These are phyloP conservation scores for Erodium moschatum DNA, from an alignment of 441 rosid species.

Conservation along the genomic window DNA sequence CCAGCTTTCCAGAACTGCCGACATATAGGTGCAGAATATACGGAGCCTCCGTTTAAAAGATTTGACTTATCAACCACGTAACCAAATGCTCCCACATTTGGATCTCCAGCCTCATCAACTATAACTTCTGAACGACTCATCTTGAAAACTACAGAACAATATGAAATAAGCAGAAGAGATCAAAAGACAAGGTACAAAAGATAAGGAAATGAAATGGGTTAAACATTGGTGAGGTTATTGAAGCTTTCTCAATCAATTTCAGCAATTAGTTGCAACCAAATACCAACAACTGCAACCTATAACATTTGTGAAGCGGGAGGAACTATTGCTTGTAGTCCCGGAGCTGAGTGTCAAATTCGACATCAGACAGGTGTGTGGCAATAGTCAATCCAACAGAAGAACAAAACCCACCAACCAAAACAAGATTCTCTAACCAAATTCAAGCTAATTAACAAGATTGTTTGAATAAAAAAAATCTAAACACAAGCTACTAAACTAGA, in stretches of 20 bases:
- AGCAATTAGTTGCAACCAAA: too few species aligned
- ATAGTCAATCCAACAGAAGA: too few species aligned
- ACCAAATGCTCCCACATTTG: slow-evolving; percentile 5
- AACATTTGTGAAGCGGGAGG: background rate
- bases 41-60: background rate
- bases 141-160: slow-evolving; percentile 5
- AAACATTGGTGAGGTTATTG: too few species aligned
- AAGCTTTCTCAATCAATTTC: too few species aligned
- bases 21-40: slow-evolving; percentile 9
- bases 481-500: background rate
- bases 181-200: background rate
- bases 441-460: background rate
- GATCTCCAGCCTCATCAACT: slow-evolving; percentile 4
- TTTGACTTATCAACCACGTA: slow-evolving; percentile 1
- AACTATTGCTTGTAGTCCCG: background rate
- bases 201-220: background rate
- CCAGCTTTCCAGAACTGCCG: slow-evolving; percentile 35
- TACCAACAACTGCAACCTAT: too few species aligned
- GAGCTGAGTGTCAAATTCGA: too few species aligned
- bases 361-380: too few species aligned
- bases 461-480: background rate
- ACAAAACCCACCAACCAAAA: background rate
- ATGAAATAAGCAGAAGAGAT: background rate
- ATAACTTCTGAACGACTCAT: background rate
- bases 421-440: background rate